phyloP scores from a whole-genome alignment of 108 stramenopile genomes.

The Cyclostephanos invisitatus region DNA sequence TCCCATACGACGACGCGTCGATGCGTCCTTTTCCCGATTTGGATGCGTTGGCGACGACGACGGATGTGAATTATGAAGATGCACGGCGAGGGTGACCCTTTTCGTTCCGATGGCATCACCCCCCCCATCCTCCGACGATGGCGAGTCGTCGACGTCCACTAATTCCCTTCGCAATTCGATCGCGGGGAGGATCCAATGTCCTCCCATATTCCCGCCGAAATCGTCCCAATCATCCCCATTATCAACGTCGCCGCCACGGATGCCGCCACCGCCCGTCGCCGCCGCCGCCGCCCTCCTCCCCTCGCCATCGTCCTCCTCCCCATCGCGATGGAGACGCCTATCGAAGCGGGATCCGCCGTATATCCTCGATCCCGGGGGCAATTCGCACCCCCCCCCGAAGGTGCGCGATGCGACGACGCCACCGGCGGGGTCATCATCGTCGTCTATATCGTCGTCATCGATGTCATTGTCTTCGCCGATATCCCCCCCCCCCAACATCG shows the following conservation, averaged over 20 bases:
- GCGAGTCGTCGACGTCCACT: neutral
- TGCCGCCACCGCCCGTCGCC: no score
- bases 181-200: slow-evolving; percentile 72
- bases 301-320: slow-evolving; percentile 10
- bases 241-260: neutral
- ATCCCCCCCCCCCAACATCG: no score
- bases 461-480: neutral
- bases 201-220: slow-evolving; percentile 61
- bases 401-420: slow-evolving; percentile 5
- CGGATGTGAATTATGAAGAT: slow-evolving; percentile 43
- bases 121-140: neutral
- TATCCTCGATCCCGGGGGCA: slow-evolving; percentile 51
- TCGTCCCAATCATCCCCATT: slow-evolving; percentile 66
- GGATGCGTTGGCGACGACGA: neutral
- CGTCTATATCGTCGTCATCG: slow-evolving; percentile 1
- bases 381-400: slow-evolving; percentile 38
- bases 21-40: neutral
- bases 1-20: slow-evolving; percentile 13
- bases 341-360: slow-evolving; percentile 83
- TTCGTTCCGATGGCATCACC: slow-evolving; percentile 8
- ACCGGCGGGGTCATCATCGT: slow-evolving; percentile 33
- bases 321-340: slow-evolving; percentile 34
- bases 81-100: slow-evolving; percentile 55
- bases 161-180: slow-evolving; percentile 63
- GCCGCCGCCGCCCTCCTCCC: neutral